Conservation (phyloP, 805 yeast genomes). For the Saccharomyces jurei region DNA sequence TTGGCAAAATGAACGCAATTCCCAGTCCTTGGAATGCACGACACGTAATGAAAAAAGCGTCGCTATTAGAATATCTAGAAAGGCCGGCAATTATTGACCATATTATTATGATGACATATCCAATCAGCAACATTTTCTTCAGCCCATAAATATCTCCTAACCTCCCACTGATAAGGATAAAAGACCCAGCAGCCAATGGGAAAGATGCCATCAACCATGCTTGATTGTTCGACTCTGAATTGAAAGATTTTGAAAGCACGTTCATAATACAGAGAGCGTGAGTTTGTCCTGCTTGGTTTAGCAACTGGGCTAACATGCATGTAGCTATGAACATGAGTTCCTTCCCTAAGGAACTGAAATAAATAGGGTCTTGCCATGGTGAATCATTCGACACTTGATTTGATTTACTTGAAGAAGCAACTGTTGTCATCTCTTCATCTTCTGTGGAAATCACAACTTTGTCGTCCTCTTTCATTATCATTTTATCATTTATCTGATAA, state of each 20-base stretch:
- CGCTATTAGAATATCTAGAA: conserved; percentile 41
- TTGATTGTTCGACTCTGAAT: conserved; percentile 30
- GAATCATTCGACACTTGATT: not conserved
- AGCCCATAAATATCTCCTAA: conserved; percentile 68
- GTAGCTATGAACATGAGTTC: conserved; percentile 25
- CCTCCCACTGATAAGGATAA: conserved; percentile 59
- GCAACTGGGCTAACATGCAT: conserved; percentile 32
- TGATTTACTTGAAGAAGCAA: not conserved
- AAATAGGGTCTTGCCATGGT: conserved; percentile 16
- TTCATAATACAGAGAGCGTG: conserved; percentile 34
- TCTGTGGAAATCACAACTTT: not conserved
- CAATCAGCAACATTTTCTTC: conserved; percentile 43
- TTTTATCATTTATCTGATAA: not conserved
- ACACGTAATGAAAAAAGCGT: conserved; percentile 42
- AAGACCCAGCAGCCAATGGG: conserved; percentile 64
- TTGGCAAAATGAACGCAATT: conserved; percentile 49
- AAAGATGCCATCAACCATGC: conserved; percentile 71
- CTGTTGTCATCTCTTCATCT: not conserved
- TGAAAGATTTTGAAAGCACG: conserved; percentile 28
- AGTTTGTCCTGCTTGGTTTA: conserved; percentile 36
- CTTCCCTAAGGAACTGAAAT: conserved; percentile 12
- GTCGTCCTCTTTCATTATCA: conserved; percentile 5
- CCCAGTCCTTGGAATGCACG: conserved; percentile 59
- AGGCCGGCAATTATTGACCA: conserved; percentile 62
- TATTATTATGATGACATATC: conserved; percentile 46